A percentile compares a stretch with the other conserved stretches of the same genome.
These are phyloP conservation scores for Arthrobotrys entomopaga DNA, from an alignment of 2,329 filamentous ascomycete species.

Conservation along the genomic window DNA sequence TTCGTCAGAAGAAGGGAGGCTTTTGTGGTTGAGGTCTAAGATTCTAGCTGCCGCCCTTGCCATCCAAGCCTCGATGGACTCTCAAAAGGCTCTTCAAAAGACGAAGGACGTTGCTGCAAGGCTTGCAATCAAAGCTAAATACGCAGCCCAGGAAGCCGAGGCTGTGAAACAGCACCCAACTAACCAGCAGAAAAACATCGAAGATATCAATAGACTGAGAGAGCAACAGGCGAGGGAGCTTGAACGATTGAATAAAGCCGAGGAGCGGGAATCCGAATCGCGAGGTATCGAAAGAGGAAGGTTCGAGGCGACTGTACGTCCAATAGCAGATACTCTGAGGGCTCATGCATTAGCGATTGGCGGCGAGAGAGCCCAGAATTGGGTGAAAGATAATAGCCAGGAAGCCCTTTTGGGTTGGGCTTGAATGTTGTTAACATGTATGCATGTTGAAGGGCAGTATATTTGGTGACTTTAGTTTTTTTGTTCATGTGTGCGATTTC, in stretches of 20 bases:
- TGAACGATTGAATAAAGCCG: constrained; percentile 32
- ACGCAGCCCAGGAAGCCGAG: constrained; percentile 49
- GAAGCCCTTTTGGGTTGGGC: constrained; percentile 40
- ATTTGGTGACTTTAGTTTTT: constrained; percentile 1
- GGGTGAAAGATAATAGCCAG: constrained; percentile 35
- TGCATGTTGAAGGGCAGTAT: constrained; percentile 24
- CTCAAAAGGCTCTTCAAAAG: constrained; percentile 53
- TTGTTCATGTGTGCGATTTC: constrained; percentile 6
- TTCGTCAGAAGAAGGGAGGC: constrained; percentile 45
- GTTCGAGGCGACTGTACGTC: constrained; percentile 45
- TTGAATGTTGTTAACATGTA: constrained; percentile 13
- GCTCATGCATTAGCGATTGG: constrained; percentile 32
- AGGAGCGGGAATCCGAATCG: constrained; percentile 45
- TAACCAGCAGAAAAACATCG: constrained; percentile 53
- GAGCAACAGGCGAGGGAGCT: constrained; percentile 43
- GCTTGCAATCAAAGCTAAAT: constrained; percentile 45
- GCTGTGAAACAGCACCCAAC: constrained; percentile 43
- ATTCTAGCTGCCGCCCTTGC: constrained; percentile 42
- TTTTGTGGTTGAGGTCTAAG: constrained; percentile 48
- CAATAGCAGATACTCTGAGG: constrained; percentile 33
- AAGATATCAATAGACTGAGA: constrained; percentile 51
- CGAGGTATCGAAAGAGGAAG: constrained; percentile 47
- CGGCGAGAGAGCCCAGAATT: constrained; percentile 37
- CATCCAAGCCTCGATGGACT: constrained; percentile 50
- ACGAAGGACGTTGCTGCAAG: constrained; percentile 46